A percentile compares a stretch with the other conserved stretches of the same genome.
These are phyloP conservation scores for Marasmius tenuissimus DNA, from an alignment of 1,284 basidiomycete genomes.

Conservation along the genomic window DNA sequence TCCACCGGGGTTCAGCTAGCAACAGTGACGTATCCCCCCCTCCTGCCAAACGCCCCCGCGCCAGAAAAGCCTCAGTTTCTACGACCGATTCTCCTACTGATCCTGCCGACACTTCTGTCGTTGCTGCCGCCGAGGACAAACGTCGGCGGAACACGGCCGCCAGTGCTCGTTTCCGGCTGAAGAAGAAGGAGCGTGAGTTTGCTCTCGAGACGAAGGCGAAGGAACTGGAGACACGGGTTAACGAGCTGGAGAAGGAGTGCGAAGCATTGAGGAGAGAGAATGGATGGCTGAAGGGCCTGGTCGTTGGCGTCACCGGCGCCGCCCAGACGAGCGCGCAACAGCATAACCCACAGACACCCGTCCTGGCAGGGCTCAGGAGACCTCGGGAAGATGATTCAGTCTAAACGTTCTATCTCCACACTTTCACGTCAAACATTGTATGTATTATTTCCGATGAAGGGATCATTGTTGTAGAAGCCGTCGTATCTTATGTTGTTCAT, in stretches of 20 bases:
- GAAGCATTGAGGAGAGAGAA: conserved; percentile 91
- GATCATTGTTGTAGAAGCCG: background rate
- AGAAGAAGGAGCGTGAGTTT: conserved; percentile 98
- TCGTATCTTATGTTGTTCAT: background rate
- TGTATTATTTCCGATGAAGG: background rate
- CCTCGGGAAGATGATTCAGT: background rate
- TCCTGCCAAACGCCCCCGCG: conserved; percentile 54
- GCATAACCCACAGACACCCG: conserved; percentile 11
- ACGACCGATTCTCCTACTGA: conserved; percentile 22
- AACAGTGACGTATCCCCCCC: conserved; percentile 29
- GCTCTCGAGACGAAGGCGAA: conserved; percentile 89
- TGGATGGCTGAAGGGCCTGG: conserved; percentile 90
- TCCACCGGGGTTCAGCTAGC: conserved; percentile 12
- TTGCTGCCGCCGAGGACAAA: conserved; percentile 81
- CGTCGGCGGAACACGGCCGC: conserved; percentile 94
- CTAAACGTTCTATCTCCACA: background rate
- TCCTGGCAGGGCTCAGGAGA: conserved; percentile 2
- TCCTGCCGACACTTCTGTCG: conserved; percentile 23
- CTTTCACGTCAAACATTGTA: background rate
- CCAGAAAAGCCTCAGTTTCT: conserved; percentile 49
- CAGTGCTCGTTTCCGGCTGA: conserved; percentile 94
- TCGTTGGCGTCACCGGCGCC: conserved; percentile 84
- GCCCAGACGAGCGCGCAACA: conserved; percentile 31
- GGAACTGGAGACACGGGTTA: conserved; percentile 84
- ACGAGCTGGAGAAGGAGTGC: conserved; percentile 87